Percentiles rank a stretch among this genome's conserved stretches.
These are phyloP conservation scores for Debaryomyces prosopidis DNA, from an alignment of 805 yeast species.

Conservation along the genomic window DNA sequence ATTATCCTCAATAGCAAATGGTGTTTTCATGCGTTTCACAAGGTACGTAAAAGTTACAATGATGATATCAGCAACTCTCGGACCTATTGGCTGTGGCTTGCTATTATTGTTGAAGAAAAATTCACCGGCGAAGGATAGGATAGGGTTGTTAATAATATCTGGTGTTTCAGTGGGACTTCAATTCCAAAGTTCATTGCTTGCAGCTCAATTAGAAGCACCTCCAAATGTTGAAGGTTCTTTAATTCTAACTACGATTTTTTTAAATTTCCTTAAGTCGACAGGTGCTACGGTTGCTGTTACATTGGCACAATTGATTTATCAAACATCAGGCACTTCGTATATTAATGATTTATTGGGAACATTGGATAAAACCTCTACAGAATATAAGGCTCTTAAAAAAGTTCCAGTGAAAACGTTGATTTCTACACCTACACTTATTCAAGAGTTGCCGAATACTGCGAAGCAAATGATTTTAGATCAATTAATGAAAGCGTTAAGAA, in stretches of 20 bases:
- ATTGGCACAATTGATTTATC: conserved; percentile 32
- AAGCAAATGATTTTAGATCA: conserved; percentile 24
- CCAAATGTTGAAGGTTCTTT: conserved; percentile 34
- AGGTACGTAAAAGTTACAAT: conserved; percentile 32
- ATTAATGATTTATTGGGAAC: conserved; percentile 9
- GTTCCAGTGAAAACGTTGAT: conserved; percentile 16
- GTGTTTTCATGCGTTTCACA: conserved; percentile 29
- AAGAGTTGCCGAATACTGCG: conserved; percentile 22
- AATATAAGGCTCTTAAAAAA: conserved; percentile 13
- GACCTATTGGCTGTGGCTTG: conserved; percentile 37
- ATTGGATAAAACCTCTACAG: conserved; percentile 10
- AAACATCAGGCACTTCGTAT: conserved; percentile 19
- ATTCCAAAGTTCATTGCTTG: conserved; percentile 36
- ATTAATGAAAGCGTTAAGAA: conserved; percentile 38
- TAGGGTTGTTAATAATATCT: conserved; percentile 33
- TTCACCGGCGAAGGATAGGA: conserved; percentile 20
- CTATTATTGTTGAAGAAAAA: conserved; percentile 25
- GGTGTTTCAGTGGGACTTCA: conserved; percentile 39
- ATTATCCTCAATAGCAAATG: conserved; percentile 29
- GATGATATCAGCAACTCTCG: conserved; percentile 28
- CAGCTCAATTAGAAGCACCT: conserved; percentile 40
- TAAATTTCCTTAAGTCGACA: conserved; percentile 30
- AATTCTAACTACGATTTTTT: conserved; percentile 33
- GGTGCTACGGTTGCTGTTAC: conserved; percentile 35
- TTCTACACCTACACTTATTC: conserved; percentile 28